Conservation (phyloP, 225 moss, liverwort and hornwort genomes). For the Antitrichia curtipendula region DNA sequence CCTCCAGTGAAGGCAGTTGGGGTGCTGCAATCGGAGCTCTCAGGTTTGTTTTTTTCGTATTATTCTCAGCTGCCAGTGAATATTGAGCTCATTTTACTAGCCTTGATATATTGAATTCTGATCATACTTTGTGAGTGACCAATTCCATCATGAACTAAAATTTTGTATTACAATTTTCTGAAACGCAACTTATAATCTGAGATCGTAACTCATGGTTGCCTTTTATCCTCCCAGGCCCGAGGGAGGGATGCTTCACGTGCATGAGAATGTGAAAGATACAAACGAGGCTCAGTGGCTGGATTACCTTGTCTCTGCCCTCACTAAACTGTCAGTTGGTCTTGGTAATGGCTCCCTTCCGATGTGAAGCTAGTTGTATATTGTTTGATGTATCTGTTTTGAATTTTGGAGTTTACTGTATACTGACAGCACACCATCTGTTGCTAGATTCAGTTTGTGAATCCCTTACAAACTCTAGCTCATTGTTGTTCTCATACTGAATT, state of each 20-base stretch:
- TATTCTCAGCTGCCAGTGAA: background rate
- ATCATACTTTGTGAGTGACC: background rate
- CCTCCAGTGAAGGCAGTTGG: conserved; percentile 89
- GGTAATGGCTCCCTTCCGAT: conserved; percentile 20
- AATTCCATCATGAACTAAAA: background rate
- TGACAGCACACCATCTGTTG: background rate
- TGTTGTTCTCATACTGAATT: background rate
- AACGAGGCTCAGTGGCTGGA: conserved; percentile 54
- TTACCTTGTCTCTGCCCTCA: conserved; percentile 41
- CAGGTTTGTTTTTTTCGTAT: conserved; percentile 12
- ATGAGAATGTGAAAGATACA: conserved; percentile 75
- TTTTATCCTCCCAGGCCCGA: conserved; percentile 22
- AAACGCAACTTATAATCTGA: background rate
- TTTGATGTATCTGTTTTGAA: background rate
- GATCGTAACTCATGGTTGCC: background rate
- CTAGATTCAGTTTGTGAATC: background rate
- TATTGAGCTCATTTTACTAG: background rate
- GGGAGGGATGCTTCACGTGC: conserved; percentile 77
- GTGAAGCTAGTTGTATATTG: background rate
- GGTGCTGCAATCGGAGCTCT: conserved; percentile 57
- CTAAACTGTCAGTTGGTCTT: conserved; percentile 11
- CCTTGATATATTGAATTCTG: background rate
- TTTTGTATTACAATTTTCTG: background rate
- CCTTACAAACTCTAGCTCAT: background rate
- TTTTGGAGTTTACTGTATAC: background rate